Evolutionary conservation across 2,329 filamentous ascomycete genomes (phyloP), one percentile per base, ranked within the genome.

Genomic region (Bipolaris oryzae): DNA sequence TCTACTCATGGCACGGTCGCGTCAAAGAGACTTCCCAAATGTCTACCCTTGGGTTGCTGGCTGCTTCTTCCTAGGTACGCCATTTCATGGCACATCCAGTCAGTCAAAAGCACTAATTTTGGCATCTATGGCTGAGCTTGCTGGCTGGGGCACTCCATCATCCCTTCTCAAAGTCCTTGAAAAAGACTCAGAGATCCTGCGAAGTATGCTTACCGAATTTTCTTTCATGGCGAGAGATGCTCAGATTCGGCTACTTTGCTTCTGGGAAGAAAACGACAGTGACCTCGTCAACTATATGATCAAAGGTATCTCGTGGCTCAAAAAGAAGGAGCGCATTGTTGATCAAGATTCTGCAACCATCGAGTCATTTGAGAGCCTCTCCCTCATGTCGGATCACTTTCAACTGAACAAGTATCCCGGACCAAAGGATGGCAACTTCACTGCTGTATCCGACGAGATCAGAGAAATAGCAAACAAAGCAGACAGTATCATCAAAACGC

Each of bases 301-400:
- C 2, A 69, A 67, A 21, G 52, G 55, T 1, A 18, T 60, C 2
- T 34, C 59, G 9, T 61, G 57, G 48, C 10, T 55, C 7, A 64
- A 67, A 34, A 53, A 37, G 34, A 53, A 68, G 50, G 70, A 74
- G 38, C 57, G 63, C 20, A 63, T 74, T 43, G 71, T 74, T 33
- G 68, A 71, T 31, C 55, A 72, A 57, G 52, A 54, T 23, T 73
- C 70, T 9, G 70, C 64, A 21, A 67, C 57, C 7, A 64, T 70
- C 21, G 60, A 62, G 16, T 67, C 67, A 31, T 61, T 70, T 21
- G 55, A 62, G 9, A 66, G 56, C 5, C 33, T 62, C 10, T 61
- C 60, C 9, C 57, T 74, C n/a, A 62, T 63, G 16, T 63, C 63
- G 4, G 70, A 74, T 38, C 71, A 74, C 50, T 72, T 74, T 18